These are phyloP conservation scores for Colletotrichum somersetense DNA, from an alignment of 2,329 filamentous ascomycete species.

Conservation along the genomic window DNA sequence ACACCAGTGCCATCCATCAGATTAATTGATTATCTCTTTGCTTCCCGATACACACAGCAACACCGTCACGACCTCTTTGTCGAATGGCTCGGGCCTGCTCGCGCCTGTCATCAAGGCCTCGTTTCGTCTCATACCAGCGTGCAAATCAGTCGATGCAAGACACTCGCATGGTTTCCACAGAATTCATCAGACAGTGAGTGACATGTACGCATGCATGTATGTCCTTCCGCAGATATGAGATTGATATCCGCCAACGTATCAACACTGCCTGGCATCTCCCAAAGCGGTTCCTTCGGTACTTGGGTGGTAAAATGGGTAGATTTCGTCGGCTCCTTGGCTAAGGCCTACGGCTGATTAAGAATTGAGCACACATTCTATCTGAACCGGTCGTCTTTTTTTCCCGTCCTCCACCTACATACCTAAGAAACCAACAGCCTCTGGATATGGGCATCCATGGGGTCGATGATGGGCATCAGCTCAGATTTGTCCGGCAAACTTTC, in stretches of 20 bases:
- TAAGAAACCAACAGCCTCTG: background rate
- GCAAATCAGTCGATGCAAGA: background rate
- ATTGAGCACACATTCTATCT: background rate
- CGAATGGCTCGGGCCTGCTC: background rate
- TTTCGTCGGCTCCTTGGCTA: background rate
- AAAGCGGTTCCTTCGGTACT: background rate
- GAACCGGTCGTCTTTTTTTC: background rate
- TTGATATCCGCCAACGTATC: background rate
- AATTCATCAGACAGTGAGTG: background rate
- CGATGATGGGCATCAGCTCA: conserved; percentile 27
- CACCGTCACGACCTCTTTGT: background rate
- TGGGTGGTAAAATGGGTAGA: background rate
- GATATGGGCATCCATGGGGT: conserved; percentile 5
- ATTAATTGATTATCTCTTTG: background rate
- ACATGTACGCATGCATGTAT: background rate
- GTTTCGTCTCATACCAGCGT: conserved; percentile 6
- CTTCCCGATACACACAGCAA: background rate
- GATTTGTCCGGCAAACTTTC: conserved; percentile 31
- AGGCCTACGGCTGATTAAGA: background rate
- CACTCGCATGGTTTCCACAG: background rate
- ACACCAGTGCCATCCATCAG: too few species aligned
- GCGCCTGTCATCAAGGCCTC: conserved; percentile 9
- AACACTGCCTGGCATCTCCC: background rate
- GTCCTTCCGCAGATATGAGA: background rate
- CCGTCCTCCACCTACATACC: background rate